phyloP scores from a whole-genome alignment of 1,284 basidiomycete species.

The Moesziomyces sp. region DNA sequence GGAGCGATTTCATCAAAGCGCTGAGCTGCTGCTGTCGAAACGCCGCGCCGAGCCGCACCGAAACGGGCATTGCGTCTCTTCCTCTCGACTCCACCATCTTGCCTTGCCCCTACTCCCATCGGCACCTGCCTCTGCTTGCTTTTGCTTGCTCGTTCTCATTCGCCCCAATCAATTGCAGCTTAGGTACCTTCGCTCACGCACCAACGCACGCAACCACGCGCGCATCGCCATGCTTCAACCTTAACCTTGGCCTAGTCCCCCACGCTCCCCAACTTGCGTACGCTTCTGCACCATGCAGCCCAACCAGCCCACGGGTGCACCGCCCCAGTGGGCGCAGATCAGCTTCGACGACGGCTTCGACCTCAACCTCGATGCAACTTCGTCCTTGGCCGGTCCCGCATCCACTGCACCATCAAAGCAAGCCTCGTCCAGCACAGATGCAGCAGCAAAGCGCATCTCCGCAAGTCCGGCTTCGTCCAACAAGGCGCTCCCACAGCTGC shows the following conservation, averaged over 20 bases:
- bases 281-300: not conserved
- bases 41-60: too few species aligned
- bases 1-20: too few species aligned
- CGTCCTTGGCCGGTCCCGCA: slow-evolving; percentile 1
- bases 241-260: not conserved
- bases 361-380: slow-evolving; percentile 30
- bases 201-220: too few species aligned
- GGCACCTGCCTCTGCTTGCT: too few species aligned
- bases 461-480: slow-evolving; percentile 24
- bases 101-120: too few species aligned
- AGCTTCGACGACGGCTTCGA: slow-evolving; percentile 47
- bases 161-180: too few species aligned
- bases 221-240: not conserved
- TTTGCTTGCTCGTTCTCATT: too few species aligned
- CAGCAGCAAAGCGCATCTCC: slow-evolving; percentile 10
- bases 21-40: too few species aligned
- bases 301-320: not conserved
- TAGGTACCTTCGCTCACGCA: too few species aligned
- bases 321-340: slow-evolving; percentile 29
- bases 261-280: too few species aligned
- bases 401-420: not conserved
- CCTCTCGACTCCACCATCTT: not conserved
- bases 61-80: not conserved
- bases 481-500: slow-evolving; percentile 30
- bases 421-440: slow-evolving; percentile 5